Base-by-base conservation (phyloP, 2,329 filamentous ascomycete genomes). In the Ophiostoma novo-ulmi region DNA sequence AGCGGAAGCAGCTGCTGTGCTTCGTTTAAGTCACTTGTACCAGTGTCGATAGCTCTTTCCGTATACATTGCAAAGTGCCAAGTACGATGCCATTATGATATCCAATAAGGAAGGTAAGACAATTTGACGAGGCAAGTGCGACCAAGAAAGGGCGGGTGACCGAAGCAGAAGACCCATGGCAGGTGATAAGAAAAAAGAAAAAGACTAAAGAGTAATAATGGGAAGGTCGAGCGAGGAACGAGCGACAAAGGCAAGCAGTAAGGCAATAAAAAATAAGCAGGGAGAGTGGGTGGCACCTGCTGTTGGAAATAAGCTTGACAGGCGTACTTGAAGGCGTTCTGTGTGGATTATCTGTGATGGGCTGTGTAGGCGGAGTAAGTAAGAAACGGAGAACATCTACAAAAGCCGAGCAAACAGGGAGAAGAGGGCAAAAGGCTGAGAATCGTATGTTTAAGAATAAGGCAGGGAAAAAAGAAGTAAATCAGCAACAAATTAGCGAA, bases 101-200 rank as follows among this genome's bases (percentile, higher is more conserved):
- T 48, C 5, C 26, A 1, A 10, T 64, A 38, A 10, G 61, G 61
- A 64, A 35, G 13, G 58, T 35, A 20, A 63, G 26, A 63, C 52
- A 58, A 13, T 58, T 26, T 58, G 10, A 26, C 52, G 6, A 58
- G 22, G 22, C 52, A 58, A 58, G 52, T 58, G 8, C 52, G n/a
- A 58, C 52, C 52, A 6, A 58, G 52, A 58, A 58, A 67, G 52
- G 52, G 52, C 36, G 64, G 39, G 39, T 68, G 44, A 68, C 39
- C 5, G 11, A 48, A 22, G 20, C 38, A 48, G 65, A n/a, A n/a
- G 52, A 39, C 26, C 14, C 6, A 38, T 36, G 61, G 31, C 61
- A 64, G 61, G 61, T 64, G 61, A 64, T 31, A 14, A 38, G 61
- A 64, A 58, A 58, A 58, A 58, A 11, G 48, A 14, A 26, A 26